Conservation (phyloP, 2,329 filamentous ascomycete genomes). For the Thermothelomyces thermophilus region DNA sequence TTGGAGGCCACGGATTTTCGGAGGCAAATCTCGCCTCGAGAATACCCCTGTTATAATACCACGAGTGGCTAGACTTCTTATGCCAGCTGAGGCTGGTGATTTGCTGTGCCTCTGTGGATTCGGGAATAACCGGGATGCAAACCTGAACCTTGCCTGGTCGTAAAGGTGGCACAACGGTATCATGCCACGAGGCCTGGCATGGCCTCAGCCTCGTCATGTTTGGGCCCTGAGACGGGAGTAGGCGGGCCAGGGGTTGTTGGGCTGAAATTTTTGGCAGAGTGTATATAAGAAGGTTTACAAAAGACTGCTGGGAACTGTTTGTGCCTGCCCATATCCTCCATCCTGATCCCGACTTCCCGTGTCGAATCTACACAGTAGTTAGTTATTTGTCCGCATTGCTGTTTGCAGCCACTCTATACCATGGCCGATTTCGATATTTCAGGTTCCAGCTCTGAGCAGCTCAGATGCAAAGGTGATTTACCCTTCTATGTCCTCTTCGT, state of each 20-base stretch:
- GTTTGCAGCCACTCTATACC: neutral
- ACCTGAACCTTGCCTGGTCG: conserved; percentile 4
- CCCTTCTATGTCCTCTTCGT: neutral
- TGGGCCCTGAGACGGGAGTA: neutral
- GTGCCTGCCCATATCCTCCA: neutral
- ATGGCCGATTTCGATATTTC: conserved; percentile 7
- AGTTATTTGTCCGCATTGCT: too few species aligned
- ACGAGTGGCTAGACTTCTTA: neutral
- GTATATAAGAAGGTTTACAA: conserved; percentile 1
- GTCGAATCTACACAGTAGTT: too few species aligned
- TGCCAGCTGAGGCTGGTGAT: neutral
- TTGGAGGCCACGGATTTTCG: neutral
- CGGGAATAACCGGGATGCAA: conserved; percentile 14
- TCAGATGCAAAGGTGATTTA: conserved; percentile 12
- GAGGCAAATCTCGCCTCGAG: conserved; percentile 6
- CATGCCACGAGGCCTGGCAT: conserved; percentile 11
- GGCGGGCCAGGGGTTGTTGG: neutral
- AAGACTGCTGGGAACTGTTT: neutral
- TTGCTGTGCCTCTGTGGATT: neutral
- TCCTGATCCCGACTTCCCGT: too few species aligned
- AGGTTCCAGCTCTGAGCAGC: neutral
- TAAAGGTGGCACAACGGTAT: conserved; percentile 12
- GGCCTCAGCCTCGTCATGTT: conserved; percentile 5
- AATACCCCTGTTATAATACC: neutral
- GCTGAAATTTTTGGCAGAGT: neutral